These are phyloP conservation scores for Santalum album DNA, from an alignment of 164 flowering plant genomes.

Conservation along the genomic window DNA sequence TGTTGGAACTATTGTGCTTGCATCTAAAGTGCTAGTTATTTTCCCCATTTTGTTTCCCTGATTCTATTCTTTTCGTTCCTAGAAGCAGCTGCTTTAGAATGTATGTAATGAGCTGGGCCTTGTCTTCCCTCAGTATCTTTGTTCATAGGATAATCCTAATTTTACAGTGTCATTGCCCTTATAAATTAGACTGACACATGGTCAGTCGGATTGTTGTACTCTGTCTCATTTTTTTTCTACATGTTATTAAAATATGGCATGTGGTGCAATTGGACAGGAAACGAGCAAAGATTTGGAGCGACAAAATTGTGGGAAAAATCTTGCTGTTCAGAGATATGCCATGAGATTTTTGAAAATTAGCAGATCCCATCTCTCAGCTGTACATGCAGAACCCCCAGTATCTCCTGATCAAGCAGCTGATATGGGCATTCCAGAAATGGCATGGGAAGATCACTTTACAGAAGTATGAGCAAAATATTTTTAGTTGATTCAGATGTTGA, in stretches of 20 bases:
- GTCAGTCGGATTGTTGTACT: too few relatives aligned
- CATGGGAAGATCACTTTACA: slow-evolving; percentile 52
- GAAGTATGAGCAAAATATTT: slow-evolving; percentile 37
- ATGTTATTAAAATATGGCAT: neutral
- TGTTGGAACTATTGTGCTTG: too few relatives aligned
- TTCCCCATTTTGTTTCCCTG: too few relatives aligned
- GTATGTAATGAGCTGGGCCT: neutral
- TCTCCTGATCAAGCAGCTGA: slow-evolving; percentile 59
- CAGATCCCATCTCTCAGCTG: slow-evolving; percentile 19
- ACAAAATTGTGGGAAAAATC: slow-evolving; percentile 17
- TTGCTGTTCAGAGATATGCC: slow-evolving; percentile 58
- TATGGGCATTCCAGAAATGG: slow-evolving; percentile 31
- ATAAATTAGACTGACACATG: too few relatives aligned
- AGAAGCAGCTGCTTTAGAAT: neutral
- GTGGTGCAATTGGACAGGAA: slow-evolving; percentile 29
- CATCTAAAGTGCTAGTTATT: neutral
- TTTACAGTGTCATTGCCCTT: too few relatives aligned
- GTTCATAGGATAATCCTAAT: too few relatives aligned
- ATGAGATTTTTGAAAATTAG: slow-evolving; percentile 58
- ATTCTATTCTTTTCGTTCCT: neutral
- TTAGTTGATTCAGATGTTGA: too few relatives aligned
- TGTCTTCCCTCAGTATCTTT: neutral
- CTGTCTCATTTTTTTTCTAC: neutral
- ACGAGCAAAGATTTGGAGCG: slow-evolving; percentile 17
- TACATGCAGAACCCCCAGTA: slow-evolving; percentile 53